Percentiles rank a stretch among this genome's conserved stretches.
These are phyloP conservation scores for Arthrocladium fulminans DNA, from an alignment of 2,329 filamentous ascomycete genomes.

Conservation along the genomic window DNA sequence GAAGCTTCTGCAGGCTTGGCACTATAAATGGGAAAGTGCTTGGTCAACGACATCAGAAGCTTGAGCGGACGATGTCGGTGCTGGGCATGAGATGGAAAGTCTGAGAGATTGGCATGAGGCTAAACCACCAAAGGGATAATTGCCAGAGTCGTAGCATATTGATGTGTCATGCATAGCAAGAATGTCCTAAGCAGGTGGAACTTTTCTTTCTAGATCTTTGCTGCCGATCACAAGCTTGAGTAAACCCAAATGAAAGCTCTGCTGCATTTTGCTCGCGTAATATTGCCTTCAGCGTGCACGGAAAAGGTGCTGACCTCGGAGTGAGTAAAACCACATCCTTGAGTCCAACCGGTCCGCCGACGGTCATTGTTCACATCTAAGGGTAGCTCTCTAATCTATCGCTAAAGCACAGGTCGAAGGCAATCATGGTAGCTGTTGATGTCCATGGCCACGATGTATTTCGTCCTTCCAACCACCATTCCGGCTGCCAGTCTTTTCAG, in stretches of 20 bases:
- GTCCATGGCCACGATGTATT: background rate
- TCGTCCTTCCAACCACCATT: background rate
- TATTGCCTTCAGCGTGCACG: no score
- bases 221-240: background rate
- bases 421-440: background rate
- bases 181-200: background rate
- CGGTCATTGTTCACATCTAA: no score
- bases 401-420: background rate
- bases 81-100: no score
- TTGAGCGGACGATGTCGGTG: no score
- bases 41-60: background rate
- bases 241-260: no score
- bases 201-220: background rate
- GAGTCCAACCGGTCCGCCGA: no score
- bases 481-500: slow-evolving; percentile 36
- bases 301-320: no score
- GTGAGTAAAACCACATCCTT: no score
- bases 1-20: background rate
- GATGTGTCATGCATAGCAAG: background rate
- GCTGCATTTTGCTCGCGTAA: no score
- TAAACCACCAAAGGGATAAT: no score
- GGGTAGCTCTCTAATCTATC: background rate
- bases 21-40: background rate
- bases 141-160: background rate
- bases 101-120: no score